phyloP scores from a whole-genome alignment of 345 rosid genomes.

The Arabis hirsuta region DNA sequence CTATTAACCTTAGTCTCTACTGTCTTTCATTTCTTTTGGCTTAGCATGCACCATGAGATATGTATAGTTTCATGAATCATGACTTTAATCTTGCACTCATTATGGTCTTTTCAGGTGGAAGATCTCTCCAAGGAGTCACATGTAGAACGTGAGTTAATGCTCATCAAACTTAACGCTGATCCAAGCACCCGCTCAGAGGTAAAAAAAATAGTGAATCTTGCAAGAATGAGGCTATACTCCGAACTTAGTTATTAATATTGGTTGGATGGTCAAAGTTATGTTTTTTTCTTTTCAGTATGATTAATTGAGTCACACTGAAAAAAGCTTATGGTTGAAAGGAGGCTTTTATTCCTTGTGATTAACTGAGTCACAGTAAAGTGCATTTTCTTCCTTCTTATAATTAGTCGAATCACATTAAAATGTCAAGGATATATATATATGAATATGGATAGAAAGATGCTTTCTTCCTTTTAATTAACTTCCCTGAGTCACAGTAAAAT shows the following conservation, averaged over 20 bases:
- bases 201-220: conserved; percentile 16
- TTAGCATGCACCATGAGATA: not conserved
- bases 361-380: not conserved
- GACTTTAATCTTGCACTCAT: conserved; percentile 20
- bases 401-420: not conserved
- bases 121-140: conserved; percentile 91
- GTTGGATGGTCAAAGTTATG: conserved; percentile 27
- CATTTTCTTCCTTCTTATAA: not conserved
- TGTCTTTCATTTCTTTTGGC: not conserved
- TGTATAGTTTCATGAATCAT: not conserved
- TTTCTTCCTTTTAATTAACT: not conserved
- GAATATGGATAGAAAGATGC: not conserved
- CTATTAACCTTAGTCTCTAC: not conserved
- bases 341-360: conserved; percentile 19
- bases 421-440: not conserved
- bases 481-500: not conserved
- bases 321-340: conserved; percentile 13
- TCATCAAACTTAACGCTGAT: conserved; percentile 70
- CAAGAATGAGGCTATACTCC: conserved; percentile 4
- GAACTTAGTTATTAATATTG: not conserved
- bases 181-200: conserved; percentile 76
- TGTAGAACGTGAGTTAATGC: conserved; percentile 93
- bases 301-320: conserved; percentile 11
- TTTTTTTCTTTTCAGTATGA: not conserved
- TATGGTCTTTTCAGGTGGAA: conserved; percentile 61